Percentiles rank a stretch among this genome's conserved stretches.
Conservation (phyloP, 2,329 filamentous ascomycete genomes). For the Fusarium luffae region DNA sequence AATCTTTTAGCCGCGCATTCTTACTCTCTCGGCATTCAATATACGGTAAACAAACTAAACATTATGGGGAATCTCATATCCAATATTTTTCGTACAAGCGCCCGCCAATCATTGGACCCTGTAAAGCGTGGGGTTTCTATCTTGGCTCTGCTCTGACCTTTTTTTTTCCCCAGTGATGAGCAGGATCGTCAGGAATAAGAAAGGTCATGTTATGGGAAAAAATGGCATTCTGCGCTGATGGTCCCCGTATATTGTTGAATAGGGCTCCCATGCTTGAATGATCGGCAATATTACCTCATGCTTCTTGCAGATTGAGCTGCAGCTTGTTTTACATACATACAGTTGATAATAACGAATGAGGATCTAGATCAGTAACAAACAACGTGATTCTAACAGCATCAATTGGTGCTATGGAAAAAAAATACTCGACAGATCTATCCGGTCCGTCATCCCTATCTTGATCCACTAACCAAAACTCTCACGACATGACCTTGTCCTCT, state of each 20-base stretch:
- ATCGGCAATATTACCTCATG: constrained; percentile 30
- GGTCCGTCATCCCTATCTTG: constrained; percentile 16
- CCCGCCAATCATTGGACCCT: constrained; percentile 24
- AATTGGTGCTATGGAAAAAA: neutral
- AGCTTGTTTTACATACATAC: constrained; percentile 4
- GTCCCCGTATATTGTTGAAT: constrained; percentile 2
- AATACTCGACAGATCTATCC: neutral
- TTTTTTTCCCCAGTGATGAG: constrained; percentile 15
- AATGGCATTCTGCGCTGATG: neutral
- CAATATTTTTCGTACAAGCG: constrained; percentile 24
- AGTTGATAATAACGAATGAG: neutral
- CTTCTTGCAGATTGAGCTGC: constrained; percentile 12
- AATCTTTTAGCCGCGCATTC: constrained; percentile 2
- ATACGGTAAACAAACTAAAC: neutral
- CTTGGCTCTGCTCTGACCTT: neutral
- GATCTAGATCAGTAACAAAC: constrained; percentile 6
- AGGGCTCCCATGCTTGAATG: constrained; percentile 1
- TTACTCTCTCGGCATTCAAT: constrained; percentile 11
- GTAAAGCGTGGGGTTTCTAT: constrained; percentile 14
- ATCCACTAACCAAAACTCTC: constrained; percentile 3
- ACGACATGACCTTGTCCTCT: constrained; percentile 4
- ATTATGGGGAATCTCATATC: neutral
- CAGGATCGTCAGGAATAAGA: constrained; percentile 13
- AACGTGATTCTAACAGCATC: neutral
- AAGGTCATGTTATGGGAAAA: constrained; percentile 18